Conservation (phyloP, 441 rosid species). For the Brassica balearica region DNA sequence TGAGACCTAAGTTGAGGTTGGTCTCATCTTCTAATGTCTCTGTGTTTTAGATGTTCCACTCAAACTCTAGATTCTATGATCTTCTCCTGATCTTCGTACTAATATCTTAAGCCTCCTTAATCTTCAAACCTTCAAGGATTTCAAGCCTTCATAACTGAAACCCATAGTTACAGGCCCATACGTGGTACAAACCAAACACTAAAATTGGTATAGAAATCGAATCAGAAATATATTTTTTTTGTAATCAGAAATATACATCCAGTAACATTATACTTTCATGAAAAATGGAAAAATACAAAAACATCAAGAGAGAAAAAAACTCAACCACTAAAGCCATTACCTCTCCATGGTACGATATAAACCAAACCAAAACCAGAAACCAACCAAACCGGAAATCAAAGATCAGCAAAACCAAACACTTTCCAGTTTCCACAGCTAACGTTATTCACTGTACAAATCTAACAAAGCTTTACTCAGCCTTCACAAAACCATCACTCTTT, state of each 20-base stretch:
- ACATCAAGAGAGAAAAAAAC: not conserved
- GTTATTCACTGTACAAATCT: slow-evolving; percentile 37
- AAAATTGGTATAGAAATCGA: too few relatives aligned
- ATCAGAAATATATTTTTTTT: too few relatives aligned
- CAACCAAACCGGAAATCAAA: slow-evolving; percentile 19
- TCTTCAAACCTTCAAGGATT: too few relatives aligned
- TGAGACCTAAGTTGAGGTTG: too few relatives aligned
- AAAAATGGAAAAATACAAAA: not conserved
- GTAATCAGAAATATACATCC: not conserved
- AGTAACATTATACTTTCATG: not conserved
- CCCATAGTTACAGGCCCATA: too few relatives aligned
- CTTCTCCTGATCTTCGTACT: too few relatives aligned
- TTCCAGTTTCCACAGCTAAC: slow-evolving; percentile 25
- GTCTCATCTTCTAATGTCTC: too few relatives aligned
- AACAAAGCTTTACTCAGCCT: slow-evolving; percentile 27
- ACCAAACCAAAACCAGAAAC: not conserved
- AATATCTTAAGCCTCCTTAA: too few relatives aligned
- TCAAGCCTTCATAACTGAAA: not conserved
- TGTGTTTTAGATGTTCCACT: too few relatives aligned
- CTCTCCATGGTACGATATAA: too few relatives aligned
- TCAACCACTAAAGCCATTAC: not conserved
- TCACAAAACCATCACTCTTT: slow-evolving; percentile 25
- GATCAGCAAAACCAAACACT: slow-evolving; percentile 28
- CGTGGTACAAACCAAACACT: too few relatives aligned
- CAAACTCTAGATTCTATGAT: too few relatives aligned